Evolutionary conservation across 768 basidiomycete genomes (phyloP).

Genomic region (Tylopilus rubrobrunneus): DNA sequence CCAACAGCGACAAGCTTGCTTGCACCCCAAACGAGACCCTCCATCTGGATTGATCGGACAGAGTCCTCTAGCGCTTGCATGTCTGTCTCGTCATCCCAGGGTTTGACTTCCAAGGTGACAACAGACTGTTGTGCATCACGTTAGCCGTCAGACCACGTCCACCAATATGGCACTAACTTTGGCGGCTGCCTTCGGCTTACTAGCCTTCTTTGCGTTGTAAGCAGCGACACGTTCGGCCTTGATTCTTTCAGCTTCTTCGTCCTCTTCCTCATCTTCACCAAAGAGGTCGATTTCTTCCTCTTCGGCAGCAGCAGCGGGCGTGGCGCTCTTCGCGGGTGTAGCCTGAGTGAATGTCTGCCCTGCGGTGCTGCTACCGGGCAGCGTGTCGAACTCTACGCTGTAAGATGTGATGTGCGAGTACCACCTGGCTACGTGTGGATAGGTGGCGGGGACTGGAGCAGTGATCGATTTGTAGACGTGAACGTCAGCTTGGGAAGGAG

Average conservation of each 20-base stretch:
- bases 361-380: conserved; percentile 84
- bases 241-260: conserved; percentile 80
- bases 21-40: conserved; percentile 94
- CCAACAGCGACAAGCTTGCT: conserved; percentile 92
- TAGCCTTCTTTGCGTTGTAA: conserved; percentile 91
- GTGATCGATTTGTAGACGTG: conserved; percentile 81
- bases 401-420: conserved; percentile 93
- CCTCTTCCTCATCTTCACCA: conserved; percentile 78
- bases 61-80: conserved; percentile 80
- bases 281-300: conserved; percentile 84
- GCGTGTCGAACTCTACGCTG: conserved; percentile 65
- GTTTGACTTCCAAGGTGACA: conserved; percentile 97
- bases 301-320: conserved; percentile 44
- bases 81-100: conserved; percentile 99
- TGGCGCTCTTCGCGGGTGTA: conserved; percentile 38
- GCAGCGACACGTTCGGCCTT: conserved; percentile 92
- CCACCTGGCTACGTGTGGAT: conserved; percentile 84
- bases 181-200: conserved; percentile 81
- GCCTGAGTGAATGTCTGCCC: conserved; percentile 67
- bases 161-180: conserved; percentile 52
- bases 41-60: conserved; percentile 83
- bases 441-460: conserved; percentile 57
- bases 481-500: conserved; percentile 92
- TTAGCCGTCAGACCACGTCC: conserved; percentile 8
- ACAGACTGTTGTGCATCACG: conserved; percentile 69